Conservation (phyloP, 2,329 filamentous ascomycete species). For the Ceratocystis smalleyi region DNA sequence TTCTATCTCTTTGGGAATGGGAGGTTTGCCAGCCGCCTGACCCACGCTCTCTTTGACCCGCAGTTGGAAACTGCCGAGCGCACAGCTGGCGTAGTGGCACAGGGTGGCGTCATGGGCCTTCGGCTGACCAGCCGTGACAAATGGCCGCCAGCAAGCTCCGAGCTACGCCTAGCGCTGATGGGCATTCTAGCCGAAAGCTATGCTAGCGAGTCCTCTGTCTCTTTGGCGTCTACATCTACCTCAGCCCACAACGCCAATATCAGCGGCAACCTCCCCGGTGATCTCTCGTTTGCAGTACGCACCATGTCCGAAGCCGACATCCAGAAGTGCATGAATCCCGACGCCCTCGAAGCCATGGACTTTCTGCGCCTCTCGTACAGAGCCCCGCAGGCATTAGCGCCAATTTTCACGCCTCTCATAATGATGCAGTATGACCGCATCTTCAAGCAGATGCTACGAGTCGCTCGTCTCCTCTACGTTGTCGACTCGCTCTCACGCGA, state of each 20-base stretch:
- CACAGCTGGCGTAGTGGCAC: slow-evolving; percentile 42
- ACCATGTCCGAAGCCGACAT: slow-evolving; percentile 66
- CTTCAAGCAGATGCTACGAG: slow-evolving; percentile 63
- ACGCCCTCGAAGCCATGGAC: slow-evolving; percentile 77
- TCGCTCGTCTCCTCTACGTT: slow-evolving; percentile 65
- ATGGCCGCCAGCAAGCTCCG: slow-evolving; percentile 90
- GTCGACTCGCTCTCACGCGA: slow-evolving; percentile 49
- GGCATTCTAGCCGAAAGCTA: slow-evolving; percentile 70
- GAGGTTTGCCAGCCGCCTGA: slow-evolving; percentile 63
- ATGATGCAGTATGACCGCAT: slow-evolving; percentile 71
- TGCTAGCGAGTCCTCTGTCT: slow-evolving; percentile 20
- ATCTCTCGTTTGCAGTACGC: slow-evolving; percentile 69
- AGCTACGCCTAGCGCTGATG: slow-evolving; percentile 77
- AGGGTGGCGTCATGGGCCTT: slow-evolving; percentile 62
- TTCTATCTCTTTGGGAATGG: slow-evolving; percentile 80
- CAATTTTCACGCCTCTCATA: slow-evolving; percentile 54
- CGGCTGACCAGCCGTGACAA: slow-evolving; percentile 64
- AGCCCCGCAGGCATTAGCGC: slow-evolving; percentile 52
- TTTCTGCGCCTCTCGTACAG: slow-evolving; percentile 81
- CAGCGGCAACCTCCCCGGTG: slow-evolving; percentile 42
- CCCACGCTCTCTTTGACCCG: slow-evolving; percentile 70
- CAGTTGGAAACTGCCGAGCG: slow-evolving; percentile 66
- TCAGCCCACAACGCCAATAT: slow-evolving; percentile 20
- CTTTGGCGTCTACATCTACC: neutral
- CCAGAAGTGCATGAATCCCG: slow-evolving; percentile 64